A percentile compares a stretch with the other conserved stretches of the same genome.
These are phyloP conservation scores for Penicillium bovifimosum DNA, from an alignment of 495 filamentous ascomycete genomes.

Conservation along the genomic window DNA sequence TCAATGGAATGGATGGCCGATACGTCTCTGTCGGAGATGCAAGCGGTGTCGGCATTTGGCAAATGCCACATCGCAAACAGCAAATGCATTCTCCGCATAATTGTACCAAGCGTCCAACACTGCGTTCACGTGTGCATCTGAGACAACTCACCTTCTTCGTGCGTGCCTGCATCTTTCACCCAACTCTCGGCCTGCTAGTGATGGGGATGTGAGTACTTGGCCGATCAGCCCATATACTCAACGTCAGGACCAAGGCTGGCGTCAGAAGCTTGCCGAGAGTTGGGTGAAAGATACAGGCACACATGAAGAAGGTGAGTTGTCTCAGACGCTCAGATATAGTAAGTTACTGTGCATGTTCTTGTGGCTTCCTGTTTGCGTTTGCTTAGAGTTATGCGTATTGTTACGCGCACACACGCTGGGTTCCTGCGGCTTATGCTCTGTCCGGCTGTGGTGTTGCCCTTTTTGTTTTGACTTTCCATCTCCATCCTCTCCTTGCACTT, in stretches of 20 bases:
- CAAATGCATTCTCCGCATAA: too few relatives aligned
- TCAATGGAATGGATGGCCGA: too few relatives aligned
- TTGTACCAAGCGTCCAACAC: too few relatives aligned
- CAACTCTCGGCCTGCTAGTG: too few relatives aligned
- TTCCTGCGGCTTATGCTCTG: neutral
- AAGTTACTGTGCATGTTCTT: neutral
- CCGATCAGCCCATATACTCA: constrained; percentile 16
- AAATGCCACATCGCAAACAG: too few relatives aligned
- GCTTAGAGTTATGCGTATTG: too few relatives aligned
- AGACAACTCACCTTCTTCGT: constrained; percentile 33
- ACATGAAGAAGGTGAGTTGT: constrained; percentile 30
- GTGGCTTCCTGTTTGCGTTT: neutral
- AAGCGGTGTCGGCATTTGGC: too few relatives aligned
- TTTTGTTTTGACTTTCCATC: neutral
- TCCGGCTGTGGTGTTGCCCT: neutral
- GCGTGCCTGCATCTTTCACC: too few relatives aligned
- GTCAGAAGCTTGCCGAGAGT: constrained; percentile 28
- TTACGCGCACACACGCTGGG: neutral
- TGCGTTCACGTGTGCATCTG: too few relatives aligned
- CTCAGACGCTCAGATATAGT: neutral
- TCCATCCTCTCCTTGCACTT: neutral
- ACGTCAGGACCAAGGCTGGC: constrained; percentile 23
- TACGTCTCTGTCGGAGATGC: too few relatives aligned
- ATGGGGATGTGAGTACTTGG: constrained; percentile 32
- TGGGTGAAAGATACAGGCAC: constrained; percentile 35